These are phyloP conservation scores for Didymella glomerata DNA, from an alignment of 2,329 filamentous ascomycete species.

Conservation along the genomic window DNA sequence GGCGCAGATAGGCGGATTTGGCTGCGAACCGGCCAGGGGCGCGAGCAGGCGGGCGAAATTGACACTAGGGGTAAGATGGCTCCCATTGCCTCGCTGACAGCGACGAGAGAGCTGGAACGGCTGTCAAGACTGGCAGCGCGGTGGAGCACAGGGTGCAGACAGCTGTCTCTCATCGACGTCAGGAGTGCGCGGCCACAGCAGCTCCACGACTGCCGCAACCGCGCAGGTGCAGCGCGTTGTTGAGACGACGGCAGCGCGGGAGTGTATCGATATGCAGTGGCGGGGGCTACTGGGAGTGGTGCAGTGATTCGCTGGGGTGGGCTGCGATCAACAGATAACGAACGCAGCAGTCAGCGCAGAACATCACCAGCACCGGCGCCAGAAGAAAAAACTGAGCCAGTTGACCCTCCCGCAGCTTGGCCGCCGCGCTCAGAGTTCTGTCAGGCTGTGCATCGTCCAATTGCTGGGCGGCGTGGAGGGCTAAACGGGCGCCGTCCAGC, in stretches of 20 bases:
- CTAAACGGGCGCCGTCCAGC: neutral
- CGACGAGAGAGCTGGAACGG: neutral
- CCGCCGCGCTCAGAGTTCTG: neutral
- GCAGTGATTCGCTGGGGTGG: constrained; percentile 27
- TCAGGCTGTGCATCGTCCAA: constrained; percentile 1
- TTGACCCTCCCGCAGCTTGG: neutral
- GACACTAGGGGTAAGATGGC: constrained; percentile 21
- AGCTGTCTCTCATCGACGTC: constrained; percentile 10
- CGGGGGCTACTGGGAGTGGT: constrained; percentile 17
- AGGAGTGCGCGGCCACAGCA: constrained; percentile 9
- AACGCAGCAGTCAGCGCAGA: constrained; percentile 5
- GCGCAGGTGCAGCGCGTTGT: constrained; percentile 20
- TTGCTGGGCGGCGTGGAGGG: neutral
- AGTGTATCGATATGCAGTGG: constrained; percentile 34
- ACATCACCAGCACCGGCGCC: neutral
- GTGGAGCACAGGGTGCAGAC: constrained; percentile 7
- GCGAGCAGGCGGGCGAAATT: constrained; percentile 17
- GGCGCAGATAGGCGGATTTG: constrained; percentile 1
- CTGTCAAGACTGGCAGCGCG: constrained; percentile 1
- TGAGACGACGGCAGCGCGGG: constrained; percentile 30
- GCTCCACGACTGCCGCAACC: neutral
- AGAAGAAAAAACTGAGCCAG: neutral
- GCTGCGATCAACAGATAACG: constrained; percentile 15
- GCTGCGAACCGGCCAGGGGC: constrained; percentile 26
- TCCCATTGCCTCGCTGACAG: neutral